Base-by-base conservation (phyloP, 352 stramenopile species). In the Phytophthora chlamydospora region DNA sequence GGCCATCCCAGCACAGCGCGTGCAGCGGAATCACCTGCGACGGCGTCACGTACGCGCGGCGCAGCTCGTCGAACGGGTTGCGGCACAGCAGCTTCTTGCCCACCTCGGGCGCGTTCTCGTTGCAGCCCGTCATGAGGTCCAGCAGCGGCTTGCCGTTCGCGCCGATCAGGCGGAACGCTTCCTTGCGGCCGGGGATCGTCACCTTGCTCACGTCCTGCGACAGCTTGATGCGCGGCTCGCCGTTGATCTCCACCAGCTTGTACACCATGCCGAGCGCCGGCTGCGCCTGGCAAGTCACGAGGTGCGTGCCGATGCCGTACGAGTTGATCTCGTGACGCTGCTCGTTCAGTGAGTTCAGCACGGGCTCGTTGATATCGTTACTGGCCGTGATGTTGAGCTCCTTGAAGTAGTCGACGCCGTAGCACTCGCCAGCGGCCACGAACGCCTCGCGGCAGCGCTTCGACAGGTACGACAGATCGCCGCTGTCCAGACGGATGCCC, bases 351-450 rank as follows among this genome's bases (percentile, higher is more conserved):
- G 95, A 95, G 60, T 98, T 90, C 7, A 99, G 75, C 7, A 98
- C 90, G 0, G 92, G 78, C 76, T 99, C 97, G 76, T 99, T 99
- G 78, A 99, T 99, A 76, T 99, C 97, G 80, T 99, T 99, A 66
- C 88, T 98, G 13, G 97, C 97, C 4, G 99, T 97, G 71, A 99
- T 98, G 61, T 78, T 93, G 36, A 93, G 62, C 19, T 74, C 71
- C 52, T 88, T 91, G 62, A 97, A 95, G 39, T 85, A 87, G n/a
- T 86, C 73, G 36, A 95, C 78, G 53, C 60, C 57, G 46, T 88
- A 95, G 21, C 59, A 66, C 43, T 90, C 75, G 0, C 71, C 73
- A 11, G 73, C 71, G 11, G 62, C 71, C 6, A 83, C 55, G 45
- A 96, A 93, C 27, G 76, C 71, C 14, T 72, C 75, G 19, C 93